Percentiles rank a stretch among this genome's conserved stretches.
phyloP scores from a whole-genome alignment of 2,329 filamentous ascomycete genomes.

The Ciborinia camelliae region DNA sequence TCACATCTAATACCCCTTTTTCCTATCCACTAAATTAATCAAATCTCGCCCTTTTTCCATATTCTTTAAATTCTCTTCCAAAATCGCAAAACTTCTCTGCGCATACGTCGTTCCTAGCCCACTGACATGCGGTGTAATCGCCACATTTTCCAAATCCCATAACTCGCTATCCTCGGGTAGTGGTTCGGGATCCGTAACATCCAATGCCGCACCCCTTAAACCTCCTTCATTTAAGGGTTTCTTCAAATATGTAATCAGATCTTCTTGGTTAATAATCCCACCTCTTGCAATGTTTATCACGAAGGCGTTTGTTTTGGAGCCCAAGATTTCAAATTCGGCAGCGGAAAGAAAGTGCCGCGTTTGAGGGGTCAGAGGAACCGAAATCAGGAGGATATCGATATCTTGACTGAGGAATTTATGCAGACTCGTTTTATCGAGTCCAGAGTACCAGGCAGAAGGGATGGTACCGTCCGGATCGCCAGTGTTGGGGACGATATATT shows the following conservation, averaged over 20 bases:
- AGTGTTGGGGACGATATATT: conserved; percentile 61
- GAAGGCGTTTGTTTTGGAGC: conserved; percentile 45
- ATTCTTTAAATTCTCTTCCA: conserved; percentile 54
- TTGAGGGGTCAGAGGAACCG: conserved; percentile 39
- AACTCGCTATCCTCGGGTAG: conserved; percentile 57
- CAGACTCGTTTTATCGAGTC: conserved; percentile 35
- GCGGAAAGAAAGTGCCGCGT: conserved; percentile 43
- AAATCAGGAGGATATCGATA: conserved; percentile 41
- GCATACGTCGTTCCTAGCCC: conserved; percentile 52
- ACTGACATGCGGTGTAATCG: conserved; percentile 64
- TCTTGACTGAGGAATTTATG: conserved; percentile 39
- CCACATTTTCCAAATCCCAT: conserved; percentile 60
- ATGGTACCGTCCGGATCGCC: conserved; percentile 40
- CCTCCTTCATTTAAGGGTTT: conserved; percentile 41
- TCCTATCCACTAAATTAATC: conserved; percentile 59
- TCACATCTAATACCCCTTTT: conserved; percentile 55
- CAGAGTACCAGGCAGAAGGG: conserved; percentile 40
- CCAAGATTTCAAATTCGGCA: conserved; percentile 39
- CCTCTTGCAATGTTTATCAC: conserved; percentile 64
- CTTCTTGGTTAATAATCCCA: conserved; percentile 57
- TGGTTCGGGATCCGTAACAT: conserved; percentile 68
- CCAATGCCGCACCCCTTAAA: conserved; percentile 59
- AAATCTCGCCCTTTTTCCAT: conserved; percentile 51
- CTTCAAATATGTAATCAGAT: conserved; percentile 52
- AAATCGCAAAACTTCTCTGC: conserved; percentile 54